Conservation (phyloP, 129 eudicot genomes). For the Pittosporum tobira region DNA sequence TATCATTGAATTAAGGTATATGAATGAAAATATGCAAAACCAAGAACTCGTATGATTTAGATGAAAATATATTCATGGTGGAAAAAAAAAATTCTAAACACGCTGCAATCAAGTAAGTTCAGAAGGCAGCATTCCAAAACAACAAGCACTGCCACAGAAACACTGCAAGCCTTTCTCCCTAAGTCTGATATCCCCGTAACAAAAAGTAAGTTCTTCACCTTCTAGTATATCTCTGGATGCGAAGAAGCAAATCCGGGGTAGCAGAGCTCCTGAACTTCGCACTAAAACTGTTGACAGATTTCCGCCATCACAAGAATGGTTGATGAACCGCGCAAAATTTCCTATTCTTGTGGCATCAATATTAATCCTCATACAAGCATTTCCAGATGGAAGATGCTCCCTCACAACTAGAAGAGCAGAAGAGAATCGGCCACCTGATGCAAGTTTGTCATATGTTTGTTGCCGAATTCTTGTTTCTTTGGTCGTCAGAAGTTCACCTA, state of each 20-base stretch:
- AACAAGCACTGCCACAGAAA: constrained; percentile 63
- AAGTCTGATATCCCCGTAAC: constrained; percentile 68
- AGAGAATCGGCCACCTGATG: constrained; percentile 29
- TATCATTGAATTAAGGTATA: too few relatives aligned
- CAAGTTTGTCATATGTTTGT: constrained; percentile 45
- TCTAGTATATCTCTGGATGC: constrained; percentile 54
- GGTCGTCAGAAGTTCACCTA: constrained; percentile 83
- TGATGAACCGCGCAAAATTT: constrained; percentile 68
- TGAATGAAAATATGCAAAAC: not conserved
- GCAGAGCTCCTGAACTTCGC: constrained; percentile 64
- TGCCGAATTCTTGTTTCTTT: constrained; percentile 75
- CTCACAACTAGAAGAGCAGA: constrained; percentile 87
- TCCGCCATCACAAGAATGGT: constrained; percentile 98
- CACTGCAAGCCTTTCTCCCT: constrained; percentile 46
- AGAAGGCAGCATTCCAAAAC: constrained; percentile 72
- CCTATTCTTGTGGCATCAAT: constrained; percentile 81
- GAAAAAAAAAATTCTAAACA: not conserved
- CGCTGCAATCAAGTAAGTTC: constrained; percentile 49
- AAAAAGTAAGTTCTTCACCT: constrained; percentile 75
- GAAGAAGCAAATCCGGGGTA: constrained; percentile 85
- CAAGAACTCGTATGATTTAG: not conserved
- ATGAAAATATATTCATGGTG: not conserved
- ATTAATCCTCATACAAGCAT: constrained; percentile 72
- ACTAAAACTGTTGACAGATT: constrained; percentile 54
- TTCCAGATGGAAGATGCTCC: constrained; percentile 91